A percentile compares a stretch with the other conserved stretches of the same genome.
phyloP scores from a whole-genome alignment of 1,139 yeast genomes.

The Diutina neorugosa region DNA sequence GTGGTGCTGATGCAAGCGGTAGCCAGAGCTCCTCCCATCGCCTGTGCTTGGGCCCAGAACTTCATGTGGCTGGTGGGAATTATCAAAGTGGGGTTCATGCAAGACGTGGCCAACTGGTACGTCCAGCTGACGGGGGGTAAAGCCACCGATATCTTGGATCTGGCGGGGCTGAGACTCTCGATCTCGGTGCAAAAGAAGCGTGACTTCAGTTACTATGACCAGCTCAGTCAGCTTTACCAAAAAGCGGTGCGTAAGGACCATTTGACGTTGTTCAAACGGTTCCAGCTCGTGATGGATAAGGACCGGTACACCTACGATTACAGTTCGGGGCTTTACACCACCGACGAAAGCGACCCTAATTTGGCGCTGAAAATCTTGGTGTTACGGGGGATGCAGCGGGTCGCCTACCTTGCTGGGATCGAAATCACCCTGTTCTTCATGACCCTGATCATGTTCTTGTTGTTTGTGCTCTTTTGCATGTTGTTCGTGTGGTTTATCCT shows the following conservation, averaged over 20 bases:
- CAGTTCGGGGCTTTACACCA: slow-evolving; percentile 41
- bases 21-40: slow-evolving; percentile 85
- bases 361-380: slow-evolving; percentile 58
- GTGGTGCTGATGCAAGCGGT: slow-evolving; percentile 96
- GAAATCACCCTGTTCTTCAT: slow-evolving; percentile 79
- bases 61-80: slow-evolving; percentile 96
- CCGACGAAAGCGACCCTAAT: slow-evolving; percentile 48
- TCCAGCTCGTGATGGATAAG: slow-evolving; percentile 20
- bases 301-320: background rate
- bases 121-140: slow-evolving; percentile 92
- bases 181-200: slow-evolving; percentile 68
- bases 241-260: background rate
- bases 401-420: slow-evolving; percentile 70
- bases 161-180: slow-evolving; percentile 36
- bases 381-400: slow-evolving; percentile 85
- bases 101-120: slow-evolving; percentile 83
- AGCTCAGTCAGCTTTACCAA: background rate
- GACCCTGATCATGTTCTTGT: slow-evolving; percentile 75
- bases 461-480: slow-evolving; percentile 67
- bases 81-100: slow-evolving; percentile 71
- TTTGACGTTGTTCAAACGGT: slow-evolving; percentile 17
- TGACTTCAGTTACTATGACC: slow-evolving; percentile 6
- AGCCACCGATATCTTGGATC: slow-evolving; percentile 57
- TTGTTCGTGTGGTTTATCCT: slow-evolving; percentile 52
- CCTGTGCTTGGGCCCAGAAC: slow-evolving; percentile 97